Conservation (phyloP, 1,284 basidiomycete species). For the Rhodotorula sp. region DNA sequence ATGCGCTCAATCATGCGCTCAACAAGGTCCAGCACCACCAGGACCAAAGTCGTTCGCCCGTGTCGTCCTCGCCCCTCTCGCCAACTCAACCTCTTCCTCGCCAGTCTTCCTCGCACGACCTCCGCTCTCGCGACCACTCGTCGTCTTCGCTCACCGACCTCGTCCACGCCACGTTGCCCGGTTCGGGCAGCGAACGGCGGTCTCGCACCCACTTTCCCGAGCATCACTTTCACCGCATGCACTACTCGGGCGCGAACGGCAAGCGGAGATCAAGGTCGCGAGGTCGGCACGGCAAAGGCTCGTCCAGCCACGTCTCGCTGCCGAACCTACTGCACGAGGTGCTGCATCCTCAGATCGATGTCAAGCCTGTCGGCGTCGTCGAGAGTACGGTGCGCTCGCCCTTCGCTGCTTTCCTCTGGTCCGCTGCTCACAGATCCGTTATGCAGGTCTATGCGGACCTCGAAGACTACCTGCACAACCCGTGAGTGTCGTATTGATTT, state of each 20-base stretch:
- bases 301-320: conserved; percentile 24
- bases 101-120: conserved; percentile 1
- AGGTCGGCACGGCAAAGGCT: conserved; percentile 18
- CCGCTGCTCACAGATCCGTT: neutral
- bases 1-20: conserved; percentile 17
- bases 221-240: neutral
- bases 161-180: neutral
- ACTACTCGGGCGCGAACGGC: neutral
- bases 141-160: conserved; percentile 26
- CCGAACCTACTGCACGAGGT: conserved; percentile 35
- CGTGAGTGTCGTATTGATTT: neutral
- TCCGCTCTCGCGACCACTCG: neutral
- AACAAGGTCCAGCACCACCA: neutral
- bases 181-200: neutral
- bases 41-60: neutral
- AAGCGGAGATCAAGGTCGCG: conserved; percentile 10
- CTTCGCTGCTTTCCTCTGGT: too few relatives aligned
- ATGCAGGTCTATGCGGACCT: conserved; percentile 62
- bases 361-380: conserved; percentile 68
- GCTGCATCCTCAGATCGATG: conserved; percentile 33
- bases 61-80: conserved; percentile 1
- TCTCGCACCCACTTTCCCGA: neutral
- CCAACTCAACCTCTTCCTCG: neutral
- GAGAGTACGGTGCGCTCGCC: conserved; percentile 60
- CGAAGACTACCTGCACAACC: conserved; percentile 55